Evolutionary conservation across 768 basidiomycete genomes (phyloP), one percentile per base, ranked within the genome.

Genomic region (Tephrocybe sp.): DNA sequence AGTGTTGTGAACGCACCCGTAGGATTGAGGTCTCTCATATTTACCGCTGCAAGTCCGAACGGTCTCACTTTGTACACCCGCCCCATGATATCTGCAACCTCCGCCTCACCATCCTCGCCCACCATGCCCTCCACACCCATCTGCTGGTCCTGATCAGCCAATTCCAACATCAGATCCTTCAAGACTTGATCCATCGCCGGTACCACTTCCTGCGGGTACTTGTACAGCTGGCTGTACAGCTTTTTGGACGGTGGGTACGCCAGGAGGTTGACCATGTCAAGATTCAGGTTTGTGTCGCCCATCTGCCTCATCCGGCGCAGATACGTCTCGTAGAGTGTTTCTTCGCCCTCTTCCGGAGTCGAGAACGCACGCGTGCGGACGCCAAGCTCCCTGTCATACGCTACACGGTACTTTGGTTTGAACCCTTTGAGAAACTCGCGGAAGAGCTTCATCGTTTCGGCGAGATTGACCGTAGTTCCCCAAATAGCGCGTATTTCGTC

Each of bases 141-240:
- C 52, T 79, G 76, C 62, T 86, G 86, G 58, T 97, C 93, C 58
- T 83, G 74, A 44, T 95, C 91, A 0, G 90, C 92, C 37, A 89
- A 64, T 59, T 93, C 90, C 46, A 98, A 70, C 89, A 98, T 90
- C 44, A 90, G 73, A 63, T 98, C 96, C 69, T 95, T 94, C 59
- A 98, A 72, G 0, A 93, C 87, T 61, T 96, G 92, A 75, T 99
- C 97, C 89, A 98, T 94, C 20, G 91, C 92, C 1, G 97, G 96
- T 42, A 99, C 80, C 41, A 98, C 86, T 75, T 99, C 97, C 67
- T 98, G 95, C 0, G 97, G 97, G 68, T 97, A 98, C 62, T 93
- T 94, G 54, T 85, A 68, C 3, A 99, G 80, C 64, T 97, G 93
- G 17, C 73, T 73, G 63, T 92, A 83, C 14, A 99, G 74, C 67